These are phyloP conservation scores for Hyaloscypha variabilis DNA, from an alignment of 495 filamentous ascomycete genomes.

Conservation along the genomic window DNA sequence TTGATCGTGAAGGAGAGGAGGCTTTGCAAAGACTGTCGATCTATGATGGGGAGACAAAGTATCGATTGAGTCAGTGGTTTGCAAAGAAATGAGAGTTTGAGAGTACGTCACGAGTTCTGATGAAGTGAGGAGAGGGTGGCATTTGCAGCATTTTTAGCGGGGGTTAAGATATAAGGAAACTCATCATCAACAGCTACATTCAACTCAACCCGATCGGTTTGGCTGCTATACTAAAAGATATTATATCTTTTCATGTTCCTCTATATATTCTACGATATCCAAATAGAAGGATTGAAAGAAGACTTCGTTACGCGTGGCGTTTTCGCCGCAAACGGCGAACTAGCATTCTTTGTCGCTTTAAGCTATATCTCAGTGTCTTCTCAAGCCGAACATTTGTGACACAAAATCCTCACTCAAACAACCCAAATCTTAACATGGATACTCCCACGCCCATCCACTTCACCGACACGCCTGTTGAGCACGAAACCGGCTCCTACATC, in stretches of 20 bases:
- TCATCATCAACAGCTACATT: not conserved
- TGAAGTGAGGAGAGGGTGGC: not conserved
- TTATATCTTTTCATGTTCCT: not conserved
- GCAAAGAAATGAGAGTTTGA: not conserved
- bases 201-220: not conserved
- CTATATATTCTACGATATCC: not conserved
- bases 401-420: too few species aligned
- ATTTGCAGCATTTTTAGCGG: not conserved
- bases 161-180: not conserved
- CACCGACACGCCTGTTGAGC: not conserved
- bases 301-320: not conserved
- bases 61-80: constrained; percentile 47
- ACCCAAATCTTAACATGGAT: too few species aligned
- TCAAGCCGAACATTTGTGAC: too few species aligned
- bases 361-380: too few species aligned
- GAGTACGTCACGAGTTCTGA: not conserved
- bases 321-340: not conserved
- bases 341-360: not conserved
- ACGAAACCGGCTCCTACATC: not conserved
- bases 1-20: constrained; percentile 56
- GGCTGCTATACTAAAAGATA: not conserved
- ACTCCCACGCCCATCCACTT: not conserved
- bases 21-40: constrained; percentile 53
- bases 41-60: constrained; percentile 61
- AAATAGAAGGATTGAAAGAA: too few species aligned